Evolutionary conservation across 2,329 filamentous ascomycete genomes (phyloP), one percentile per base, ranked within the genome.

Genomic region (Cladophialophora psammophila): DNA sequence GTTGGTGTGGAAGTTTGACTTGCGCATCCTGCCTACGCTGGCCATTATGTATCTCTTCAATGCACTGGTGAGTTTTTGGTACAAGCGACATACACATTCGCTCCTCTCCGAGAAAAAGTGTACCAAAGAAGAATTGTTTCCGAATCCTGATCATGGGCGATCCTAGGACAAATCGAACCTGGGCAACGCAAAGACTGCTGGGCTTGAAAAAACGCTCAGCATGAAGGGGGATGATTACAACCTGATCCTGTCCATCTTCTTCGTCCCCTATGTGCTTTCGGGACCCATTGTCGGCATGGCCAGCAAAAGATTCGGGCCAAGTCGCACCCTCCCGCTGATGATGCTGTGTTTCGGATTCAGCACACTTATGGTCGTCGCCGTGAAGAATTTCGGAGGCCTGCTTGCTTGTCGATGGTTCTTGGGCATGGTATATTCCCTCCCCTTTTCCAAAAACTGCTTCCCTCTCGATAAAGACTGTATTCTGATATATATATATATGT

Each of bases 201-300:
- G 83, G 0, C 76, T 87, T 12, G 78, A 83, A 62, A 74, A 77
- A 36, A 75, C 77, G 73, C 79, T 92, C 20, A 76, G 85, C 36
- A 88, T 93, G 78, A 83, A 83, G 52, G 76, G 79, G 0, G 84
- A 87, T 69, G 84, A 91, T 75, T 91, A 92, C 79, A 92, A 91
- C 75, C 83, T 88, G 34, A 84, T 92, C 56, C 78, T 92, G 40
- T 85, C 84, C 60, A 88, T 93, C 70, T 93, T 93, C 81, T 93
- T 91, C 77, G 82, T 93, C 6, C 90, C 90, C 0, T 92, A 90
- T 75, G 90, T 92, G 40, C 74, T 93, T 2, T 90, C 88, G 62
- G 90, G 88, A 1, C 89, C 88, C 0, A 86, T 88, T 1, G 77
- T 91, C 45, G 83, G 81, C 12, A 89, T 92, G 79, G 74, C 90